A percentile compares a stretch with the other conserved stretches of the same genome.
Evolutionary conservation across 257 asterid species (phyloP).

Genomic region (Gardenia jasminoides): DNA sequence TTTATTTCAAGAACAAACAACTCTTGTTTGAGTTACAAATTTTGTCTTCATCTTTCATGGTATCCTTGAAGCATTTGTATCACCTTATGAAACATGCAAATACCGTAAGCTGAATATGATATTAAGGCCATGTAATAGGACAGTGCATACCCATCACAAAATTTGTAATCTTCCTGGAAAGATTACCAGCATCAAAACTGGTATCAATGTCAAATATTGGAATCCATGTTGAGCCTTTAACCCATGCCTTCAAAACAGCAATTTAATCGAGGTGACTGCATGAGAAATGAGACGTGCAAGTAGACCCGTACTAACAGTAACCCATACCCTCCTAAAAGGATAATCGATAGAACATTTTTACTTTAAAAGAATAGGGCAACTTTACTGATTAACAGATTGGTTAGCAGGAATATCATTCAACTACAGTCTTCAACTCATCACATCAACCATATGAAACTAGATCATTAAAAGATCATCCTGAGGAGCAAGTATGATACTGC

Average conservation of each 20-base stretch:
- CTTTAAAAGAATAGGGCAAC: background rate
- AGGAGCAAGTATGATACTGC: no score
- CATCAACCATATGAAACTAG: background rate
- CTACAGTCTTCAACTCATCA: background rate
- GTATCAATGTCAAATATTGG: conserved; percentile 84
- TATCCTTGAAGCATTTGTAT: background rate
- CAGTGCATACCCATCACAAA: conserved; percentile 71
- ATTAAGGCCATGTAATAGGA: background rate
- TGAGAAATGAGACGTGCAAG: background rate
- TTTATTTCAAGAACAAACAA: background rate
- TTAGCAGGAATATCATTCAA: background rate
- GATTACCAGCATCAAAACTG: conserved; percentile 56
- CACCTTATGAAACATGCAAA: background rate
- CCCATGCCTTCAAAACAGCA: conserved; percentile 77
- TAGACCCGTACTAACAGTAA: background rate
- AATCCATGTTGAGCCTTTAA: conserved; percentile 83
- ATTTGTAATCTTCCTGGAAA: conserved; percentile 66
- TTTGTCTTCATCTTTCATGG: background rate
- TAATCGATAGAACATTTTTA: background rate
- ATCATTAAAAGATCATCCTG: background rate
- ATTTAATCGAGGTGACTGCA: conserved; percentile 16
- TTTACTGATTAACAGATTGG: background rate
- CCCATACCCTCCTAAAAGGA: background rate
- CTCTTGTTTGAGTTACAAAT: background rate
- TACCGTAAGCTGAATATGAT: background rate